Percentiles rank a stretch among this genome's conserved stretches.
phyloP scores from a whole-genome alignment of 768 basidiomycete species.

The Piloderma croceum region DNA sequence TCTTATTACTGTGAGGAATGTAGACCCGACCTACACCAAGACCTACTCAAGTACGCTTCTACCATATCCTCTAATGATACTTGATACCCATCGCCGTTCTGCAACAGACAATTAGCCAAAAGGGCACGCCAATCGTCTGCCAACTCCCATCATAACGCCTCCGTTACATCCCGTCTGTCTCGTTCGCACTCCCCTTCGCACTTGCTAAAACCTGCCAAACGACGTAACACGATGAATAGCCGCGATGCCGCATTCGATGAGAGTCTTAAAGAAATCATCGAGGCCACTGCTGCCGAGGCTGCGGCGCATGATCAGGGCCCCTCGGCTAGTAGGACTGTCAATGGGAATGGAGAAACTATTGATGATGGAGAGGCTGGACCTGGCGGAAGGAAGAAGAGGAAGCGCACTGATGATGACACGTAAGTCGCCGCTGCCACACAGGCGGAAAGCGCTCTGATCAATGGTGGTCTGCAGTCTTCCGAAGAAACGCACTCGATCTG shows the following conservation, averaged over 20 bases:
- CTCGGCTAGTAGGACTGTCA: constrained; percentile 23
- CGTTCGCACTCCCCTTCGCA: constrained; percentile 70
- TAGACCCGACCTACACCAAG: constrained; percentile 77
- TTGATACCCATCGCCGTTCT: constrained; percentile 8
- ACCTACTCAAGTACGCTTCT: constrained; percentile 68
- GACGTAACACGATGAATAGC: constrained; percentile 96
- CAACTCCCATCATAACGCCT: constrained; percentile 40
- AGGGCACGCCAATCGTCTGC: constrained; percentile 60
- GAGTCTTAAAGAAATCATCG: constrained; percentile 71
- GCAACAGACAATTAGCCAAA: constrained; percentile 54
- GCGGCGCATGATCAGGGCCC: constrained; percentile 39
- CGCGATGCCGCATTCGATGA: constrained; percentile 92
- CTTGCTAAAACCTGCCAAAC: constrained; percentile 62
- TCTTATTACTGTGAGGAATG: constrained; percentile 96
- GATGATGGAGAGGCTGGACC: constrained; percentile 45
- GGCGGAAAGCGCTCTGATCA: no score
- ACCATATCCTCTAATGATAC: constrained; percentile 15
- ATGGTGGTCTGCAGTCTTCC: constrained; percentile 37
- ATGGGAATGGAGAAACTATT: no score
- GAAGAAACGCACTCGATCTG: constrained; percentile 74
- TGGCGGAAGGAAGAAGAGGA: constrained; percentile 56
- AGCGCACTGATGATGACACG: constrained; percentile 69
- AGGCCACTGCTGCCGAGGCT: constrained; percentile 68
- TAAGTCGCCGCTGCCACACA: constrained; percentile 40
- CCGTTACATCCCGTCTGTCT: constrained; percentile 53